Percentiles rank a stretch among this genome's conserved stretches.
Evolutionary conservation across 352 stramenopile species (phyloP).

Genomic region (Discostella stelligera): DNA sequence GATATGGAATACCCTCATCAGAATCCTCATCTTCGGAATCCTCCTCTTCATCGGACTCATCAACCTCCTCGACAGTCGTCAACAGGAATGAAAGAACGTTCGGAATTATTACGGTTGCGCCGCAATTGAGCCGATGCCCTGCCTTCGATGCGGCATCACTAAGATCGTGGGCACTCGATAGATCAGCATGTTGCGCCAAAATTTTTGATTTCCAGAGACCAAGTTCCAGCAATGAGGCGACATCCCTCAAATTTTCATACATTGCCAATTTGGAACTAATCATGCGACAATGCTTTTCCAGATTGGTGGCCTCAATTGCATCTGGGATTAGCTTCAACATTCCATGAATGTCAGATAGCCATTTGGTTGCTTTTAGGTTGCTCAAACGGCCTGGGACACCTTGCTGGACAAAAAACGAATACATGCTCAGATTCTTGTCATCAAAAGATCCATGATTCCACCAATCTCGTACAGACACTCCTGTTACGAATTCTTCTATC

Average conservation of each 20-base stretch:
- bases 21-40: neutral
- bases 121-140: neutral
- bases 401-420: neutral
- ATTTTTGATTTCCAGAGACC: constrained; percentile 5
- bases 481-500: neutral
- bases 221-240: constrained; percentile 10
- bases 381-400: neutral
- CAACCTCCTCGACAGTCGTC: neutral
- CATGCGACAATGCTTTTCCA: neutral
- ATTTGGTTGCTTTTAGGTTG: neutral
- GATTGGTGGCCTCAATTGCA: neutral
- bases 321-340: neutral
- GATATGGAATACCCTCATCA: neutral
- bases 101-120: neutral
- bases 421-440: neutral
- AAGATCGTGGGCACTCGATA: neutral
- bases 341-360: neutral
- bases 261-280: constrained; percentile 1
- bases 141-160: neutral
- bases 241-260: constrained; percentile 18
- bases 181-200: neutral
- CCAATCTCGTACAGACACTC: neutral
- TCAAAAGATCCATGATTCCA: neutral
- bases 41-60: neutral
- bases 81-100: neutral